Base-by-base conservation (phyloP, 164 flowering plant genomes). In the Protea cynaroides region DNA sequence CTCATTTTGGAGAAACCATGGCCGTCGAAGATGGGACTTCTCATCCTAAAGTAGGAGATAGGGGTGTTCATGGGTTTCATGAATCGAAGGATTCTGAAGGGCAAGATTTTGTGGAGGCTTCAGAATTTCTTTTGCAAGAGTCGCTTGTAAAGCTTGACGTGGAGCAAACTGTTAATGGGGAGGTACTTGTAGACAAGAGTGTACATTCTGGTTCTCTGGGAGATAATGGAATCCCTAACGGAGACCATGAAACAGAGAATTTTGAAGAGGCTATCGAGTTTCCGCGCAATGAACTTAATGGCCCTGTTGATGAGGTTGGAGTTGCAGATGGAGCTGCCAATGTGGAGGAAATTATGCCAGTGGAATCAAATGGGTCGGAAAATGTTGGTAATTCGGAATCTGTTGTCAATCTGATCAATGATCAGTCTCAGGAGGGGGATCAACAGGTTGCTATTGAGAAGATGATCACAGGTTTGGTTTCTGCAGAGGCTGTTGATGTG, bases 21-120 rank as follows among this genome's bases (percentile, higher is more conserved):
- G 70, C 25, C 34, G 69, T 50, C n/a, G 79, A 63, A 14, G 72
- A 65, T 36, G 81, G 60, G 59, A 61, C 63, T 66, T 50, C 63
- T 36, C 71, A 66, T 62, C 70, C 63, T 62, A 63, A 63, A 24
- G 49, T 65, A 10, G 79, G 64, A 61, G 79, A 72, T 25, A 69
- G 37, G 59, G 73, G 38, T n/a, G 63, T 52, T 43, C 65, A 21
- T 29, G 77, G 68, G 58, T 44, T 61, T 49, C 78, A 72, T 59
- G 73, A 50, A 38, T 19, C 71, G 38, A 78, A 68, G 64, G 79
- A 69, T 52, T 72, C 76, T 1, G 87, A 82, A 46, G 83, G 70
- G 63, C 84, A 79, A 24, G 88, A 81, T 25, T 82, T 81, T 65
- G 88, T 74, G 76, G 91, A 84, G 76, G 87, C 84, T 50, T 58